Evolutionary conservation across 257 asterid genomes (phyloP), one percentile per base, ranked within the genome.

Genomic region (Perilla frutescens): DNA sequence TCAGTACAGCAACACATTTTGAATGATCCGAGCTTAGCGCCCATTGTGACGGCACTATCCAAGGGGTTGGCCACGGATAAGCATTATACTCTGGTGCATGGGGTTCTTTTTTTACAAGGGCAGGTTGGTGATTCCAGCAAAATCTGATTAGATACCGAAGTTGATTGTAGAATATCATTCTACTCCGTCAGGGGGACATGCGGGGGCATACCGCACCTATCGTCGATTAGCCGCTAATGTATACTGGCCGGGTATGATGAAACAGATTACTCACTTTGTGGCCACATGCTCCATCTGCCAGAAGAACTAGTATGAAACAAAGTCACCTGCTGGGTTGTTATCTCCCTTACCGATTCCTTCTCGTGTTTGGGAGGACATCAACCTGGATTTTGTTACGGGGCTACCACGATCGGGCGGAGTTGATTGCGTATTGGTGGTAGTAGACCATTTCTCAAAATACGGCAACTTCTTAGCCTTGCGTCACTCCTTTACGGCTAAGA

Each of bases 361-460:
- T 2, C 9, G 2, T 1, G 44, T 66, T 10, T 66, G 71, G 59
- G 71, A 66, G 49, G 71, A 66, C 26, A 48, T 66, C 3, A 13
- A 7, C 3, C 8, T 66, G 58, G 71, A 66, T 48, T 66, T 45
- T 6, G 29, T 66, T 26, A 7, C 5, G 13, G 39, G 63, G 1
- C 7, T 57, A 3, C 63, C 63, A 0, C 63, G 41, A 29, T 26
- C 15, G 1, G 37, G 40, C 0, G 32, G 37, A 0, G 9, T 57
- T 1, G 63, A 57, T 57, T 57, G 63, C 3, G 32, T 57, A 1
- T 4, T n/a, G 7, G 29, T 20, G 0, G 41, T 66, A 1, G 14
- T 26, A 1, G 57, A 66, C 15, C 2, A 43, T 5, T 12, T 66
- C 5, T 66, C 71, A 1, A 66, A 45, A 7, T 39, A 10, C 6